Percentiles rank a stretch among this genome's conserved stretches.
These are phyloP conservation scores for Aspergillus unguis DNA, from an alignment of 2,329 filamentous ascomycete species.

Conservation along the genomic window DNA sequence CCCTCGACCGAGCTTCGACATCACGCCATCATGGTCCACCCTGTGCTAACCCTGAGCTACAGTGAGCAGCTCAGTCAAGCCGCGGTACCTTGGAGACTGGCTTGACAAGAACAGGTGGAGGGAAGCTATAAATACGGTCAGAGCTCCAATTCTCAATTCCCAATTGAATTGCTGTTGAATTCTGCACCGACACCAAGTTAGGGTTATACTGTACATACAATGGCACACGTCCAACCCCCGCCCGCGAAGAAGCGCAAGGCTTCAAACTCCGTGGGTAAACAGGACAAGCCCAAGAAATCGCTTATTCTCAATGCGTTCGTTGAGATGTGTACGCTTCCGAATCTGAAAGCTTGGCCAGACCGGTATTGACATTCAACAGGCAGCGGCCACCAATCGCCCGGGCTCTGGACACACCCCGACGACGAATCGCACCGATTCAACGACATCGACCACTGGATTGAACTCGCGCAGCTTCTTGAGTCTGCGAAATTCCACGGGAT, in stretches of 20 bases:
- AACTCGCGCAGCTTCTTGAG: constrained; percentile 59
- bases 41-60: constrained; percentile 25
- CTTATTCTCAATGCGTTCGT: constrained; percentile 53
- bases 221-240: not conserved
- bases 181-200: no score
- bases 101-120: not conserved
- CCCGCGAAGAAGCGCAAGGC: not conserved
- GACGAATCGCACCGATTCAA: constrained; percentile 63
- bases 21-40: constrained; percentile 37
- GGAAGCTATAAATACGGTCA: no score
- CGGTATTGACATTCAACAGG: constrained; percentile 25
- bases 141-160: no score
- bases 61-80: not conserved
- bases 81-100: not conserved
- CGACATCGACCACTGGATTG: constrained; percentile 58
- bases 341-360: not conserved
- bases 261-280: not conserved
- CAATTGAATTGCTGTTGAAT: no score
- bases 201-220: not conserved
- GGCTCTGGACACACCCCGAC: constrained; percentile 62
- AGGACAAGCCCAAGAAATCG: constrained; percentile 37
- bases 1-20: constrained; percentile 2
- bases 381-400: constrained; percentile 54
- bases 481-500: constrained; percentile 63
- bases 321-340: constrained; percentile 42